Conservation (phyloP, 2,329 filamentous ascomycete genomes). For the Colletotrichum sublineola region DNA sequence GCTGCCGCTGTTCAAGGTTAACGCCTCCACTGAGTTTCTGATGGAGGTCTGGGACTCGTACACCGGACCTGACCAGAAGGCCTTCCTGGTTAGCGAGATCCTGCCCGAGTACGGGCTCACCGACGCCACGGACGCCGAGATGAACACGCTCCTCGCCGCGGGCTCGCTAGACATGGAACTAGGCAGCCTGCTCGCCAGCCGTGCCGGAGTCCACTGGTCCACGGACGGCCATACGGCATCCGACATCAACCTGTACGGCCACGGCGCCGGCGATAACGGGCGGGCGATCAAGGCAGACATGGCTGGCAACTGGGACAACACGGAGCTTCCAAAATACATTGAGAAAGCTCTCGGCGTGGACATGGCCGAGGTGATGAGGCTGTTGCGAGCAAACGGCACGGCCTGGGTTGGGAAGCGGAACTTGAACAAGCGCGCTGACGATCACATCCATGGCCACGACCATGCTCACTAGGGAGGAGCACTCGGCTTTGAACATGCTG, state of each 20-base stretch:
- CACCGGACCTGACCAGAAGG: slow-evolving; percentile 48
- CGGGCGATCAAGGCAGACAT: slow-evolving; percentile 42
- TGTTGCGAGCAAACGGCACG: slow-evolving; percentile 44
- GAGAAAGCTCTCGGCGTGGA: slow-evolving; percentile 45
- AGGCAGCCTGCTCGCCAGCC: slow-evolving; percentile 47
- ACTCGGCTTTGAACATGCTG: not conserved
- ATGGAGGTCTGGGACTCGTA: slow-evolving; percentile 47
- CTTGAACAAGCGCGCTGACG: slow-evolving; percentile 29
- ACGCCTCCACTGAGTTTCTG: slow-evolving; percentile 50
- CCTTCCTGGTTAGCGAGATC: slow-evolving; percentile 48
- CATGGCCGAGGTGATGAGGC: slow-evolving; percentile 44
- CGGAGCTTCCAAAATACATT: slow-evolving; percentile 46
- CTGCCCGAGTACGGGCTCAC: slow-evolving; percentile 51
- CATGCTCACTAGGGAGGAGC: slow-evolving; percentile 21
- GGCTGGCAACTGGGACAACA: slow-evolving; percentile 47
- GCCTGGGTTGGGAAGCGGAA: slow-evolving; percentile 46
- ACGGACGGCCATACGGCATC: slow-evolving; percentile 44
- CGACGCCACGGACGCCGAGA: slow-evolving; percentile 48
- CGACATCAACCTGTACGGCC: slow-evolving; percentile 54
- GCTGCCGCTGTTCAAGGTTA: slow-evolving; percentile 48
- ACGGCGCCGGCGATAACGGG: slow-evolving; percentile 45
- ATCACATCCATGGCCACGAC: slow-evolving; percentile 31
- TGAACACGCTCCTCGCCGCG: slow-evolving; percentile 48
- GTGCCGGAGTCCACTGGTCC: slow-evolving; percentile 46
- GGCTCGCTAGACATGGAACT: slow-evolving; percentile 48